These are phyloP conservation scores for Saccharomycopsis malanga DNA, from an alignment of 805 yeast species.

Conservation along the genomic window DNA sequence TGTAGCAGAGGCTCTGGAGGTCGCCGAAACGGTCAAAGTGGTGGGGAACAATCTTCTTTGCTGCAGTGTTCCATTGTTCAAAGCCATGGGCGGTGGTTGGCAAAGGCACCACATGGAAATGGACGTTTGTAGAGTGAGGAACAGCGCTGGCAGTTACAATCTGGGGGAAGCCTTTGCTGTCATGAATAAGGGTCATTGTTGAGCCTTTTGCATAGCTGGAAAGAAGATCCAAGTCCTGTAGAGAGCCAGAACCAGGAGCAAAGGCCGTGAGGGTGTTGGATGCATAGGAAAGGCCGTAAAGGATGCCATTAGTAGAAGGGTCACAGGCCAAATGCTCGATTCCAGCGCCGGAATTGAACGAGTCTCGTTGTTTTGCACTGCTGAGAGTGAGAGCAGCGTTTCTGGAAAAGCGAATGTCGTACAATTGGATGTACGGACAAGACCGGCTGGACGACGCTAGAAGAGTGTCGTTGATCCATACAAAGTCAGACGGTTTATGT, in stretches of 20 bases:
- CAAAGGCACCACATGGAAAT: not conserved
- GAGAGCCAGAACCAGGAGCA: not conserved
- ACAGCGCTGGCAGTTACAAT: not conserved
- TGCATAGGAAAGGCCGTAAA: not conserved
- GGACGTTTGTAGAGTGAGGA: not conserved
- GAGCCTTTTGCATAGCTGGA: not conserved
- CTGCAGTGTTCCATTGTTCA: not conserved
- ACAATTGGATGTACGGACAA: not conserved
- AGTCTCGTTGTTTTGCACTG: not conserved
- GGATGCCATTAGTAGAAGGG: not conserved
- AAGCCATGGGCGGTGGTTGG: not conserved
- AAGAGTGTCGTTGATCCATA: slow-evolving; percentile 1
- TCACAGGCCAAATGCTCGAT: not conserved
- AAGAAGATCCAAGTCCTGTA: not conserved
- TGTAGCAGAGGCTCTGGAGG: not conserved
- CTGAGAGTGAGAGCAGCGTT: not conserved
- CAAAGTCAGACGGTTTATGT: slow-evolving; percentile 3
- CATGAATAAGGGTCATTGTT: not conserved
- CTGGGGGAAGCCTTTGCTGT: not conserved
- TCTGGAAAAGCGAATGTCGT: slow-evolving; percentile 1
- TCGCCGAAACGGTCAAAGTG: not conserved
- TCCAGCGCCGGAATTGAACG: not conserved
- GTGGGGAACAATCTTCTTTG: not conserved
- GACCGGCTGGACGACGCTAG: slow-evolving; percentile 2
- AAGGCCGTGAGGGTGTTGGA: not conserved